Evolutionary conservation across 306 rosid species (phyloP).

Genomic region (Castanopsis chinensis): DNA sequence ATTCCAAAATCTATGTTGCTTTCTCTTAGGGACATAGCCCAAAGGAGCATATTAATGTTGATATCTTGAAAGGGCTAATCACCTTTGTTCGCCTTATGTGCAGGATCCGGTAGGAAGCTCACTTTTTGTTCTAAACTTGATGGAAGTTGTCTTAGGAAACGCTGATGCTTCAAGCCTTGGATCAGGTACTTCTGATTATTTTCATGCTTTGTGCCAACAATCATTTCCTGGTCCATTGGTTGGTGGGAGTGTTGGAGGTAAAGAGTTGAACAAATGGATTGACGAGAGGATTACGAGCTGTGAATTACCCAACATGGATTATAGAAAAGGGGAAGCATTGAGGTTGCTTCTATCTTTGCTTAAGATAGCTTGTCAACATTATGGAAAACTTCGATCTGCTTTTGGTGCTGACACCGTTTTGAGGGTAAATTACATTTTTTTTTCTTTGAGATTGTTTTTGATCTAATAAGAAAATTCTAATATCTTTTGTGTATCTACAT

Average conservation of each 20-base stretch:
- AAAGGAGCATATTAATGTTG: slow-evolving; percentile 10
- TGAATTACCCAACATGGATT: slow-evolving; percentile 60
- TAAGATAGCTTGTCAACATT: slow-evolving; percentile 84
- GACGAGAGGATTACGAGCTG: slow-evolving; percentile 79
- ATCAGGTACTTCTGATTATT: slow-evolving; percentile 49
- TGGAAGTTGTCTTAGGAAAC: slow-evolving; percentile 64
- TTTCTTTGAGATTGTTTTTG: slow-evolving; percentile 3
- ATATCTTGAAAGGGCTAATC: slow-evolving; percentile 32
- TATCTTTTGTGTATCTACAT: neutral
- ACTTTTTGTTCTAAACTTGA: slow-evolving; percentile 67
- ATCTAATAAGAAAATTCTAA: neutral
- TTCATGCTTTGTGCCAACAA: slow-evolving; percentile 72
- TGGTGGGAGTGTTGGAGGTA: slow-evolving; percentile 88
- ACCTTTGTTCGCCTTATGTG: slow-evolving; percentile 35
- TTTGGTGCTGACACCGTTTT: slow-evolving; percentile 66
- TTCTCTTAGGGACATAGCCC: neutral
- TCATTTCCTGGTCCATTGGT: slow-evolving; percentile 96
- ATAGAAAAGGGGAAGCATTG: slow-evolving; percentile 61
- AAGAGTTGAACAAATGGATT: slow-evolving; percentile 83
- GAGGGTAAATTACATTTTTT: slow-evolving; percentile 47
- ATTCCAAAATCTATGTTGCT: neutral
- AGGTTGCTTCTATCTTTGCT: slow-evolving; percentile 89
- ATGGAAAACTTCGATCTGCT: slow-evolving; percentile 91
- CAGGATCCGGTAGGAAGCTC: slow-evolving; percentile 67
- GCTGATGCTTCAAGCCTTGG: slow-evolving; percentile 38